Evolutionary conservation across 2,329 filamentous ascomycete genomes (phyloP).

Genomic region (Thielaviopsis punctulata): DNA sequence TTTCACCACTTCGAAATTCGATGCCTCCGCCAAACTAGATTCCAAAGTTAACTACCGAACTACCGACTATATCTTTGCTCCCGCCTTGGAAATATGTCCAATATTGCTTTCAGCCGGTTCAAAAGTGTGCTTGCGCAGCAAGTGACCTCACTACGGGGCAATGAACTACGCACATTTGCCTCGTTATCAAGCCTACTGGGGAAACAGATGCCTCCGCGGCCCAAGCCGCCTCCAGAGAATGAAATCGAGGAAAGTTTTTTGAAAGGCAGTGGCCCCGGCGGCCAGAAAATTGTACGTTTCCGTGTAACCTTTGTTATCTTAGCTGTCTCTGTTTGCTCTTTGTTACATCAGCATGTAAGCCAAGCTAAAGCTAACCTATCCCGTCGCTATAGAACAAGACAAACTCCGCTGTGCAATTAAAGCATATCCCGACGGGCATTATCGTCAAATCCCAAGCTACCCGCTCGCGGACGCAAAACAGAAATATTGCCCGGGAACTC

Average conservation of each 20-base stretch:
- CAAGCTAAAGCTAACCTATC: slow-evolving; percentile 4
- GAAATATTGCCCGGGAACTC: slow-evolving; percentile 63
- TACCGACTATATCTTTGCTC: not conserved
- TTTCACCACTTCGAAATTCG: not conserved
- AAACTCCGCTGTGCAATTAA: slow-evolving; percentile 81
- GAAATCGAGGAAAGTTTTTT: slow-evolving; percentile 77
- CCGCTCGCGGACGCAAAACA: slow-evolving; percentile 70
- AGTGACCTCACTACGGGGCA: not conserved
- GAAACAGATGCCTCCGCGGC: slow-evolving; percentile 62
- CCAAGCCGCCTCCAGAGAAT: slow-evolving; percentile 51
- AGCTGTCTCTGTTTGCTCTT: not conserved
- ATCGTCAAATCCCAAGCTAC: slow-evolving; percentile 92
- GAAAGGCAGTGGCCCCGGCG: slow-evolving; percentile 81
- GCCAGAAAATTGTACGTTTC: slow-evolving; percentile 69
- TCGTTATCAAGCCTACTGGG: not conserved
- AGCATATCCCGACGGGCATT: slow-evolving; percentile 74
- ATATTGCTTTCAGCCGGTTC: not conserved
- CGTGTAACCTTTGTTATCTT: slow-evolving; percentile 1
- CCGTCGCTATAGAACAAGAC: slow-evolving; percentile 65
- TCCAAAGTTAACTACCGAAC: not conserved
- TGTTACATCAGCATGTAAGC: slow-evolving; percentile 2
- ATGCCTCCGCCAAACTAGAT: not conserved
- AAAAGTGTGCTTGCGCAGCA: not conserved
- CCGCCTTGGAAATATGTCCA: not conserved
- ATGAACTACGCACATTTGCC: not conserved